Percentiles rank a stretch among this genome's conserved stretches.
These are phyloP conservation scores for Aspergillus sp. DNA, from an alignment of 2,329 filamentous ascomycete species.

Conservation along the genomic window DNA sequence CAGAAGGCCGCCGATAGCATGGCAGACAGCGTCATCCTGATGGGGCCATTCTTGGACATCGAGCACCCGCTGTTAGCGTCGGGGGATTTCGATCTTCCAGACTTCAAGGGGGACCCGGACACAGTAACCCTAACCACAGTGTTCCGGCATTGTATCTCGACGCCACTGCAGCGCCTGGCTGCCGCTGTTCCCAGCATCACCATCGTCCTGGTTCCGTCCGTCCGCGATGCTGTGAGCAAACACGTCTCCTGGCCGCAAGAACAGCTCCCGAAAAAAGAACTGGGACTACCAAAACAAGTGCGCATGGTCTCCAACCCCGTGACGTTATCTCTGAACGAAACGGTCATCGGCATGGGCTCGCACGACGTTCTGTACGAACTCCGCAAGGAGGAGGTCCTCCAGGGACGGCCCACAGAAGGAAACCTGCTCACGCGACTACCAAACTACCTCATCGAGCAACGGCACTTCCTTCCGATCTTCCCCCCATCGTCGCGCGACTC, in stretches of 20 bases:
- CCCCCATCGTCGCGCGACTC: conserved; percentile 71
- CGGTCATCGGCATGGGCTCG: conserved; percentile 74
- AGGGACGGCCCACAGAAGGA: conserved; percentile 55
- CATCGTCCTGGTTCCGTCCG: conserved; percentile 78
- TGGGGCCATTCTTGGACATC: conserved; percentile 85
- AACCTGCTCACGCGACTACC: conserved; percentile 71
- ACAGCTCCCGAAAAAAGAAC: conserved; percentile 66
- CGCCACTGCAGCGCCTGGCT: conserved; percentile 68
- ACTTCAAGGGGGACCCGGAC: conserved; percentile 69
- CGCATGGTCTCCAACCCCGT: conserved; percentile 87
- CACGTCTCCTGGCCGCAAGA: conserved; percentile 87
- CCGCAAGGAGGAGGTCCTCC: conserved; percentile 68
- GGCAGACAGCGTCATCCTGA: conserved; percentile 76
- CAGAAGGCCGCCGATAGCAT: conserved; percentile 70
- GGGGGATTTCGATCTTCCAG: conserved; percentile 74
- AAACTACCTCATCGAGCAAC: conserved; percentile 79
- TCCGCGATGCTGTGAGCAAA: conserved; percentile 77
- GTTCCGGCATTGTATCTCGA: conserved; percentile 77
- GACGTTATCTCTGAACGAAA: conserved; percentile 84
- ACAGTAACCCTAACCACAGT: conserved; percentile 76
- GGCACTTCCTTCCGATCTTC: conserved; percentile 87
- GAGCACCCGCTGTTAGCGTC: conserved; percentile 85
- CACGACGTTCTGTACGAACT: conserved; percentile 85
- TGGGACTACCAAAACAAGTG: conserved; percentile 74
- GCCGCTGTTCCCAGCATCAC: conserved; percentile 72